These are phyloP conservation scores for Inonotus obliquus DNA, from an alignment of 1,284 basidiomycete species.

Conservation along the genomic window DNA sequence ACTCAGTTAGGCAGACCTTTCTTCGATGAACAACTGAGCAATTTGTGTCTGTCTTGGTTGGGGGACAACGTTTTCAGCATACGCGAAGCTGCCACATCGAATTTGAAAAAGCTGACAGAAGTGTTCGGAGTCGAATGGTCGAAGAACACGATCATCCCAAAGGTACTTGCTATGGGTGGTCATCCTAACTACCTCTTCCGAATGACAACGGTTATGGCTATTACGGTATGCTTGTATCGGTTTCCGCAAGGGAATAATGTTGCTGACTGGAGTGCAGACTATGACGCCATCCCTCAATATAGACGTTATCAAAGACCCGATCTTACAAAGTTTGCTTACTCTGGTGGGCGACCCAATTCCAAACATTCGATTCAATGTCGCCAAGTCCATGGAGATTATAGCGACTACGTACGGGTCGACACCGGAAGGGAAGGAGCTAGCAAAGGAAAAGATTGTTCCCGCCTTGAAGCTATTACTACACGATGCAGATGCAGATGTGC, in stretches of 20 bases:
- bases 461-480: slow-evolving; percentile 84
- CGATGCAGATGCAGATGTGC: slow-evolving; percentile 93
- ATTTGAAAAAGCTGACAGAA: slow-evolving; percentile 96
- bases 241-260: slow-evolving; percentile 14
- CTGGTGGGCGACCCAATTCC: slow-evolving; percentile 93
- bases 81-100: slow-evolving; percentile 94
- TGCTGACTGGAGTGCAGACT: slow-evolving; percentile 49
- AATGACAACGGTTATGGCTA: slow-evolving; percentile 99
- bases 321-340: slow-evolving; percentile 82
- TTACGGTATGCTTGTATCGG: slow-evolving; percentile 65
- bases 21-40: slow-evolving; percentile 97
- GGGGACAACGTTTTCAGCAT: slow-evolving; percentile 99
- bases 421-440: slow-evolving; percentile 73
- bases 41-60: slow-evolving; percentile 98
- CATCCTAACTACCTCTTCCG: slow-evolving; percentile 98
- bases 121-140: slow-evolving; percentile 99
- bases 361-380: slow-evolving; percentile 99
- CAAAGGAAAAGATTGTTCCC: slow-evolving; percentile 74
- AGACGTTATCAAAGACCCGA: slow-evolving; percentile 81
- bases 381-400: slow-evolving; percentile 89
- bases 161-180: slow-evolving; percentile 95
- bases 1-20: slow-evolving; percentile 96
- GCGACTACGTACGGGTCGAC: slow-evolving; percentile 64
- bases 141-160: slow-evolving; percentile 90
- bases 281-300: slow-evolving; percentile 91